Conservation (phyloP, 2,329 filamentous ascomycete species). For the Cladosporium austrohemisphaericum region DNA sequence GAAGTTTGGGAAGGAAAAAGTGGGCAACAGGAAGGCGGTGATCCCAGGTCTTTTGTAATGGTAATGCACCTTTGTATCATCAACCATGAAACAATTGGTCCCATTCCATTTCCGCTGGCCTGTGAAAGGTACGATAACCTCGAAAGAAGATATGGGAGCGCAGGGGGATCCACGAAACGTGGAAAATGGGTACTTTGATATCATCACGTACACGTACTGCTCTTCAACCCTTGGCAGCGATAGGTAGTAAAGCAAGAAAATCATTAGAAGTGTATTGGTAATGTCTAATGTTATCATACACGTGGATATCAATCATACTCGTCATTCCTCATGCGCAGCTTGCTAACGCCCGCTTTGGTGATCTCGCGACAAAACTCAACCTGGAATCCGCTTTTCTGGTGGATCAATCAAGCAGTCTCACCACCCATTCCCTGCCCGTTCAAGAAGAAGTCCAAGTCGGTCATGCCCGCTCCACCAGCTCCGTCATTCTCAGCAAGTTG, state of each 20-base stretch:
- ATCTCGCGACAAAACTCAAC: not conserved
- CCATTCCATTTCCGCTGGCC: too few relatives aligned
- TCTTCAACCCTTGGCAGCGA: too few relatives aligned
- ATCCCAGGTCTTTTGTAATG: constrained; percentile 56
- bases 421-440: constrained; percentile 16
- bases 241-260: too few relatives aligned
- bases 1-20: constrained; percentile 80
- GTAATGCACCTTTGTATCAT: too few relatives aligned
- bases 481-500: constrained; percentile 80
- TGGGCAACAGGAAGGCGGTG: constrained; percentile 71
- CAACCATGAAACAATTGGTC: too few relatives aligned
- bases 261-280: too few relatives aligned
- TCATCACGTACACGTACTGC: too few relatives aligned
- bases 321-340: constrained; percentile 2
- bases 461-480: constrained; percentile 58
- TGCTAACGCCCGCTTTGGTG: not conserved
- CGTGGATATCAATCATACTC: constrained; percentile 6
- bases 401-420: not conserved
- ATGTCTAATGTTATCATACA: too few relatives aligned
- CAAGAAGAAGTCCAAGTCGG: constrained; percentile 76
- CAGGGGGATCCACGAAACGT: too few relatives aligned
- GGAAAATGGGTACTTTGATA: too few relatives aligned
- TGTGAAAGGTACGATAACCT: too few relatives aligned
- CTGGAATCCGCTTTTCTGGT: not conserved
- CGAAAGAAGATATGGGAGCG: too few relatives aligned